Conservation (phyloP, 805 yeast genomes). For the Wickerhamiella australiensis region DNA sequence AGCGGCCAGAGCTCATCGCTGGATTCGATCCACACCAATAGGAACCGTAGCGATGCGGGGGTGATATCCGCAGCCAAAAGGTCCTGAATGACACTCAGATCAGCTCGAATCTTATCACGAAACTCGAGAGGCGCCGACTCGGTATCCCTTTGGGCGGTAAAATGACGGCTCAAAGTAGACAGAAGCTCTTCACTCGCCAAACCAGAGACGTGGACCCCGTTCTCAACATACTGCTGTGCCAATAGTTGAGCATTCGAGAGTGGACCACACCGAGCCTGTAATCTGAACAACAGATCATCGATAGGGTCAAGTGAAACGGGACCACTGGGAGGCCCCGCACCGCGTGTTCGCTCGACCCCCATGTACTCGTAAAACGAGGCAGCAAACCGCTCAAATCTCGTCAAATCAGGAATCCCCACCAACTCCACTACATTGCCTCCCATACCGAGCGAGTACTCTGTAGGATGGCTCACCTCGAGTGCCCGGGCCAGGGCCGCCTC, state of each 20-base stretch:
- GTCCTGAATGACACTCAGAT: slow-evolving; percentile 15
- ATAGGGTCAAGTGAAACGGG: slow-evolving; percentile 16
- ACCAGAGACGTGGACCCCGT: slow-evolving; percentile 15
- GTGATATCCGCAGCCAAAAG: slow-evolving; percentile 18
- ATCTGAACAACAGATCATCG: slow-evolving; percentile 22
- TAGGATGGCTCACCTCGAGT: slow-evolving; percentile 20
- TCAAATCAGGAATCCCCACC: slow-evolving; percentile 22
- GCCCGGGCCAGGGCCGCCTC: slow-evolving; percentile 20
- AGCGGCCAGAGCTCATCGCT: slow-evolving; percentile 23
- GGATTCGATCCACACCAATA: slow-evolving; percentile 20
- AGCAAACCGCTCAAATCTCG: slow-evolving; percentile 20
- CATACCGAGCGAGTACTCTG: slow-evolving; percentile 16
- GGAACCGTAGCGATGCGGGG: slow-evolving; percentile 21
- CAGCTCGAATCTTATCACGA: slow-evolving; percentile 15
- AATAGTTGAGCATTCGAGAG: slow-evolving; percentile 19
- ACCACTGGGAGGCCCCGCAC: too few species aligned
- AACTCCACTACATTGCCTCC: slow-evolving; percentile 18
- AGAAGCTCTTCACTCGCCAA: slow-evolving; percentile 21
- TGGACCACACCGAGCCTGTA: slow-evolving; percentile 23
- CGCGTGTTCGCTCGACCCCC: slow-evolving; percentile 13
- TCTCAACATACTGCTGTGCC: slow-evolving; percentile 11
- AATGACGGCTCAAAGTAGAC: slow-evolving; percentile 16
- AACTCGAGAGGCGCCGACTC: slow-evolving; percentile 18
- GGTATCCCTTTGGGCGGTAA: slow-evolving; percentile 15
- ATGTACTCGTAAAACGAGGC: slow-evolving; percentile 17